Conservation (phyloP, 2,329 filamentous ascomycete genomes). For the Allantophomopsis lycopodina region DNA sequence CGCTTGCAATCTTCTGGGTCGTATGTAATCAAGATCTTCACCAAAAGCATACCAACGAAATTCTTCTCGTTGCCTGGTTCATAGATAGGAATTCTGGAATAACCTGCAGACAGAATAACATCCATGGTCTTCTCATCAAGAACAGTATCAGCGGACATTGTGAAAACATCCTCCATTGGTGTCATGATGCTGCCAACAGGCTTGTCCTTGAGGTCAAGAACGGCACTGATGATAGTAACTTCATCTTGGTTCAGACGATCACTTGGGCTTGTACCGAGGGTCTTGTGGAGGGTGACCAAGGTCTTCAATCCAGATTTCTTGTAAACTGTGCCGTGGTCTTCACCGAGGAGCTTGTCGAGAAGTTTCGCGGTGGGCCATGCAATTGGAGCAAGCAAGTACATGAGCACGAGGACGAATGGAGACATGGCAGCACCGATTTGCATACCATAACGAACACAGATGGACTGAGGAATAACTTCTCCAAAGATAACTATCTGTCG, state of each 20-base stretch:
- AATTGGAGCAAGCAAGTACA: slow-evolving; percentile 83
- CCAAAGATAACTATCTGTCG: slow-evolving; percentile 74
- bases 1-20: slow-evolving; percentile 84
- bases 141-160: slow-evolving; percentile 87
- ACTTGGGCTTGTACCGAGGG: slow-evolving; percentile 65
- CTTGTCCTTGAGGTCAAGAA: slow-evolving; percentile 93
- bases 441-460: slow-evolving; percentile 91
- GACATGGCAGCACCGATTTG: slow-evolving; percentile 92
- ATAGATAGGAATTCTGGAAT: slow-evolving; percentile 92
- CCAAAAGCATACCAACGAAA: slow-evolving; percentile 93
- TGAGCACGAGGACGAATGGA: slow-evolving; percentile 71
- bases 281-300: slow-evolving; percentile 87
- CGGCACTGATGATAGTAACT: slow-evolving; percentile 96
- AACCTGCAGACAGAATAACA: slow-evolving; percentile 80
- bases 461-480: slow-evolving; percentile 87
- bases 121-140: slow-evolving; percentile 93
- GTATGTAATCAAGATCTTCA: slow-evolving; percentile 98
- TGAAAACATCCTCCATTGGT: slow-evolving; percentile 94
- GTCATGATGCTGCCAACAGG: slow-evolving; percentile 95
- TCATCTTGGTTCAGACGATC: slow-evolving; percentile 94
- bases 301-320: slow-evolving; percentile 98
- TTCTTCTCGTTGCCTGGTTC: slow-evolving; percentile 71
- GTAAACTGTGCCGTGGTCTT: slow-evolving; percentile 93
- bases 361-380: slow-evolving; percentile 94
- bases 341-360: slow-evolving; percentile 81